Evolutionary conservation across 1,139 yeast genomes (phyloP).

Genomic region (Candida sojae): DNA sequence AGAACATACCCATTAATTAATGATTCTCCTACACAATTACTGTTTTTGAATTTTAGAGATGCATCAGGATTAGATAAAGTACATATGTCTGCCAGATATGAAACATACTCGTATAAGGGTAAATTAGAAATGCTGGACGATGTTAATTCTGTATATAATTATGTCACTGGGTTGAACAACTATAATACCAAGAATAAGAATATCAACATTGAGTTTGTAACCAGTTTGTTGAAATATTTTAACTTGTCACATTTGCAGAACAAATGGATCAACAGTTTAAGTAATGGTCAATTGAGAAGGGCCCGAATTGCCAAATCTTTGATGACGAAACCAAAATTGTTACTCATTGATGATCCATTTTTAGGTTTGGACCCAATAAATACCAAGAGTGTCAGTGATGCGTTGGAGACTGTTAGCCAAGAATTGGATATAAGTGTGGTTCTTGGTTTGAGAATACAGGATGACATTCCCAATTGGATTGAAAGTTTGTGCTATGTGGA

Average conservation of each 20-base stretch:
- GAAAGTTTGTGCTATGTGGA: slow-evolving; percentile 67
- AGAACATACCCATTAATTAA: slow-evolving; percentile 56
- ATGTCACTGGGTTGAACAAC: slow-evolving; percentile 52
- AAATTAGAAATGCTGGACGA: slow-evolving; percentile 63
- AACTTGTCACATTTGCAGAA: slow-evolving; percentile 57
- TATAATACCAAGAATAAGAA: slow-evolving; percentile 37
- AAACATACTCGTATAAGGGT: slow-evolving; percentile 66
- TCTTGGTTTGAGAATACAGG: slow-evolving; percentile 78
- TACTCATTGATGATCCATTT: slow-evolving; percentile 88
- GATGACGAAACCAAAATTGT: slow-evolving; percentile 61
- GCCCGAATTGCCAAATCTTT: slow-evolving; percentile 82
- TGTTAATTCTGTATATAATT: slow-evolving; percentile 66
- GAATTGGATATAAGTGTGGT: slow-evolving; percentile 43
- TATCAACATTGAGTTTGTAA: slow-evolving; percentile 27
- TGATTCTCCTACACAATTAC: slow-evolving; percentile 23
- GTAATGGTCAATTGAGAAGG: slow-evolving; percentile 92
- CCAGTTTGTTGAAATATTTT: slow-evolving; percentile 49
- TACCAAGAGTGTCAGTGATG: slow-evolving; percentile 55
- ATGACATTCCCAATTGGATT: slow-evolving; percentile 76
- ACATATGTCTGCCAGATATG: slow-evolving; percentile 87
- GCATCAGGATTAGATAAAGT: slow-evolving; percentile 58
- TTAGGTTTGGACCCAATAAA: slow-evolving; percentile 86
- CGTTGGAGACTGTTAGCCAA: slow-evolving; percentile 28
- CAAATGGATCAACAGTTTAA: slow-evolving; percentile 82
- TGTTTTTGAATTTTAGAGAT: slow-evolving; percentile 64